Evolutionary conservation across 2,329 filamentous ascomycete species (phyloP), one percentile per base, ranked within the genome.

Genomic region (Phoma herbarum): DNA sequence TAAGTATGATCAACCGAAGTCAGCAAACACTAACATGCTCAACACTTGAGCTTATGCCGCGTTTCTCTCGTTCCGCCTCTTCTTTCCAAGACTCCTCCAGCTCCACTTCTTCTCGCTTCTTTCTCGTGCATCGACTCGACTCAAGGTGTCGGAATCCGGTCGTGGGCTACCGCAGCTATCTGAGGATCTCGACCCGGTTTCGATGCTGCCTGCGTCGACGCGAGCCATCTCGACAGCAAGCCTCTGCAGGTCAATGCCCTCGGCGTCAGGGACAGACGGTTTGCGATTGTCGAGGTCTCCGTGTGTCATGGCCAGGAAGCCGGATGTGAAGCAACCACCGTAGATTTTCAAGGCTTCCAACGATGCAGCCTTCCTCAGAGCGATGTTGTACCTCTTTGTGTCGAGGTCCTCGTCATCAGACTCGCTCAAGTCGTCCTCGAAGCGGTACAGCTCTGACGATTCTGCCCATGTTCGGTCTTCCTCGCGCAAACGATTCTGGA

Each of bases 111-210:
- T 46, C 61, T 52, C 50, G 41, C 58, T 50, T 45, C 60, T 49
- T 50, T 67, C 22, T 49, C 66, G 39, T 50, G 60, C 39, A 33
- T 63, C 59, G 57, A 61, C 20, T 31, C 52, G 49, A 60, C 67
- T 65, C 58, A 75, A 56, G 0, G 73, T 75, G 51, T 74, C 72
- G 20, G 74, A 76, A 22, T 75, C 75, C 23, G 74, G 64, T 31
- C 68, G 61, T n/a, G 68, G 69, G 46, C 64, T 70, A 9, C 71
- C 71, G 33, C 60, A 66, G 52, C 44, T 60, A 37, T 39, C 31
- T 23, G 62, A 53, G 52, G 53, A 53, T 56, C 61, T 61, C 26
- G 62, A 68, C 0, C 31, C 28, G 18, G 63, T 60, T 44, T 59
- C 49, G 35, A 53, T 52, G 39, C 62, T 62, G 49, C 58, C 61